Percentiles rank a stretch among this genome's conserved stretches.
These are phyloP conservation scores for Aspergillus haitiensis DNA, from an alignment of 495 filamentous ascomycete species.

Conservation along the genomic window DNA sequence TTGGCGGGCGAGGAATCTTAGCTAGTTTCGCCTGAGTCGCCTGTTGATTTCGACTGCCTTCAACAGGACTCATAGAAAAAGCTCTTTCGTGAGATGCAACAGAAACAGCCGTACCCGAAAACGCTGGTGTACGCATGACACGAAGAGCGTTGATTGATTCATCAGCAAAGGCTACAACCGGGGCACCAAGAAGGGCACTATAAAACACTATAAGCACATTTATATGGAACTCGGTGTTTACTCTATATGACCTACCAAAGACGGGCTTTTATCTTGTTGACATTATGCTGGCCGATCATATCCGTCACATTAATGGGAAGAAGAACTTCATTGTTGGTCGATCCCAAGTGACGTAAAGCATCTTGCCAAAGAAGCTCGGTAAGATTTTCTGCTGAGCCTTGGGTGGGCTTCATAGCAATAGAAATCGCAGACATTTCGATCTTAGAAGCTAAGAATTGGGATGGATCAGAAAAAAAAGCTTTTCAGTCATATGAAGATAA, in stretches of 20 bases:
- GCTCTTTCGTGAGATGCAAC: slow-evolving; percentile 25
- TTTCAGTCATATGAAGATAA: slow-evolving; percentile 2
- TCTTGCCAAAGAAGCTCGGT: slow-evolving; percentile 32
- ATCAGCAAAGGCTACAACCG: slow-evolving; percentile 32
- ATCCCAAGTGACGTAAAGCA: slow-evolving; percentile 28
- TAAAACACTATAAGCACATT: slow-evolving; percentile 13
- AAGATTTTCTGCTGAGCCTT: slow-evolving; percentile 21
- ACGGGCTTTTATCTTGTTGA: slow-evolving; percentile 29
- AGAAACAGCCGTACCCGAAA: slow-evolving; percentile 25
- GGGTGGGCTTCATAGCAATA: slow-evolving; percentile 18
- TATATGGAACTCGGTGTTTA: neutral
- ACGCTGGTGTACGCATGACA: slow-evolving; percentile 30
- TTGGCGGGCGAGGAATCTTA: slow-evolving; percentile 45
- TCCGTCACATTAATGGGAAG: slow-evolving; percentile 29
- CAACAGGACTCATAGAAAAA: neutral
- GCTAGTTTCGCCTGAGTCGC: slow-evolving; percentile 15
- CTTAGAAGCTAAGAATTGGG: neutral
- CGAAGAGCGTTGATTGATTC: slow-evolving; percentile 30
- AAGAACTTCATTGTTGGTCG: slow-evolving; percentile 32
- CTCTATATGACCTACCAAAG: slow-evolving; percentile 22
- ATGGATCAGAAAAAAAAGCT: neutral
- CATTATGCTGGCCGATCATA: slow-evolving; percentile 29
- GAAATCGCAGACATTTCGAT: slow-evolving; percentile 25
- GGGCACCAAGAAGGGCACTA: slow-evolving; percentile 28
- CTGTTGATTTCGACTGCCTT: slow-evolving; percentile 9